Evolutionary conservation across 225 moss, liverwort and hornwort species (phyloP).

Genomic region (Polytrichum commune): DNA sequence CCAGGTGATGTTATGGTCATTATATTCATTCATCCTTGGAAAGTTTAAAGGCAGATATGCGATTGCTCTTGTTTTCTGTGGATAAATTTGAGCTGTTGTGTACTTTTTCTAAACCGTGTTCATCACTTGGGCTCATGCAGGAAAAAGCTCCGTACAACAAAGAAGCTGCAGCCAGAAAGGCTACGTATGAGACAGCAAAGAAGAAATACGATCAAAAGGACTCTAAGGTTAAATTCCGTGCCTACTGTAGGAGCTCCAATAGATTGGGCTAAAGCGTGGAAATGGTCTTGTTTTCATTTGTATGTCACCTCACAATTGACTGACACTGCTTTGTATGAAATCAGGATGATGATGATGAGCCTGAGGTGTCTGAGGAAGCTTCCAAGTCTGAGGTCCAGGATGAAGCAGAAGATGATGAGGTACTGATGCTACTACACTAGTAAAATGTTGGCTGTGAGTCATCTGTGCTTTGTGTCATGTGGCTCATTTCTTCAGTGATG

Average conservation of each 20-base stretch:
- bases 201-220: slow-evolving; percentile 24
- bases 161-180: slow-evolving; percentile 42
- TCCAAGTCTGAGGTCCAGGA: slow-evolving; percentile 18
- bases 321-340: too few species aligned
- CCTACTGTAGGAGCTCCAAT: too few species aligned
- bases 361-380: slow-evolving; percentile 40
- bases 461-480: neutral
- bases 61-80: too few species aligned
- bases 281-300: too few species aligned
- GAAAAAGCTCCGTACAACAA: slow-evolving; percentile 42
- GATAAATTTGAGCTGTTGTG: too few species aligned
- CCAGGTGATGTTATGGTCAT: too few species aligned
- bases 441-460: neutral
- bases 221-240: neutral
- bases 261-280: too few species aligned
- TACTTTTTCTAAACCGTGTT: too few species aligned
- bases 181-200: slow-evolving; percentile 39
- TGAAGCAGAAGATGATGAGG: slow-evolving; percentile 31
- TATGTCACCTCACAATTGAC: too few species aligned
- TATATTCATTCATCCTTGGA: too few species aligned
- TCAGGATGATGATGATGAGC: slow-evolving; percentile 38
- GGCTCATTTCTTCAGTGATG: neutral
- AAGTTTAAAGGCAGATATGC: too few species aligned
- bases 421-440: neutral
- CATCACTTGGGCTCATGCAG: slow-evolving; percentile 13